These are phyloP conservation scores for Aspergillus fischeri DNA, from an alignment of 2,329 filamentous ascomycete species.

Conservation along the genomic window DNA sequence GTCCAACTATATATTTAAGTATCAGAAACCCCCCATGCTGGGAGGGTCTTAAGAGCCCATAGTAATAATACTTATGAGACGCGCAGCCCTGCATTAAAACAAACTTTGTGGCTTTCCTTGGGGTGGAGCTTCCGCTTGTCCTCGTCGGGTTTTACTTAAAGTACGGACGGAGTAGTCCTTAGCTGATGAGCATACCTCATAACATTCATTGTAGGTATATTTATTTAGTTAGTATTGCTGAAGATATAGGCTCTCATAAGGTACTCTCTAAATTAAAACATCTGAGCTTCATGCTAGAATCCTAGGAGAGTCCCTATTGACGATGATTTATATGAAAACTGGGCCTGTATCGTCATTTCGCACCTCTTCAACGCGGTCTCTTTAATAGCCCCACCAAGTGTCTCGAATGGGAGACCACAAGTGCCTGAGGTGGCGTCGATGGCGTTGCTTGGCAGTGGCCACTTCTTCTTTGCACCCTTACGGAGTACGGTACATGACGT, in stretches of 20 bases:
- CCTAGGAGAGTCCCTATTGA: background rate
- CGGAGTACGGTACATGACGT: no score
- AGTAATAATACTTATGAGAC: no score
- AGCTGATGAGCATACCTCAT: no score
- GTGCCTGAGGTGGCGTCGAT: conserved; percentile 7
- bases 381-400: background rate
- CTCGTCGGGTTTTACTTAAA: background rate
- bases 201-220: no score
- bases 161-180: no score
- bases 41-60: no score
- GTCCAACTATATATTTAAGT: no score
- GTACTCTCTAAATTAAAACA: background rate
- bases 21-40: no score
- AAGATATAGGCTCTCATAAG: background rate
- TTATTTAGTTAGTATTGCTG: no score
- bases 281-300: background rate
- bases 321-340: background rate
- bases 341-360: background rate
- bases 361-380: no score
- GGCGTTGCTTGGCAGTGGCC: conserved; percentile 10
- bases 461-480: background rate
- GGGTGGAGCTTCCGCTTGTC: background rate
- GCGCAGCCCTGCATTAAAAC: background rate
- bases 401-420: background rate
- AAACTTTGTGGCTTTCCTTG: background rate